Conservation (phyloP, 805 yeast genomes). For the Candida nitratophila region DNA sequence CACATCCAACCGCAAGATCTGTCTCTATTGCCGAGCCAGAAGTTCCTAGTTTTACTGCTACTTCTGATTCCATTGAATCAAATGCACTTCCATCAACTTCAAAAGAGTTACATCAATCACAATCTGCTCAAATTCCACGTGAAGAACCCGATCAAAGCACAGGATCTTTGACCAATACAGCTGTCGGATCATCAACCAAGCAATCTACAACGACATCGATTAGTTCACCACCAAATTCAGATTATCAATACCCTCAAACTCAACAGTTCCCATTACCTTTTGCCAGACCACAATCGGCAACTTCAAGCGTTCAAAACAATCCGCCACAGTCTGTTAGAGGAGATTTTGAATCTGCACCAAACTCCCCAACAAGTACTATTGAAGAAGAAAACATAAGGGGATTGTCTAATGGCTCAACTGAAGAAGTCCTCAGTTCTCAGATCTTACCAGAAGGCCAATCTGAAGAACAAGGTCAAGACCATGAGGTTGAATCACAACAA, state of each 20-base stretch:
- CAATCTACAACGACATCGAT: constrained; percentile 33
- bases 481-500: constrained; percentile 1
- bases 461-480: not conserved
- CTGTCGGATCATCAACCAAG: constrained; percentile 13
- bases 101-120: too few relatives aligned
- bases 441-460: constrained; percentile 22
- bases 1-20: too few relatives aligned
- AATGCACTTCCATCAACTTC: too few relatives aligned
- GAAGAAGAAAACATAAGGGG: constrained; percentile 24
- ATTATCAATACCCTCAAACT: constrained; percentile 33
- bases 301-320: constrained; percentile 88
- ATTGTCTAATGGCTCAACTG: constrained; percentile 8
- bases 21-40: too few relatives aligned
- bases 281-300: constrained; percentile 67
- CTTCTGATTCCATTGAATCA: too few relatives aligned
- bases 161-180: constrained; percentile 16
- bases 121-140: constrained; percentile 1
- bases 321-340: constrained; percentile 88
- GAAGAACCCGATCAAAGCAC: constrained; percentile 11
- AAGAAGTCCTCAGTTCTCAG: constrained; percentile 19
- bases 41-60: too few relatives aligned
- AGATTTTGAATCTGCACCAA: constrained; percentile 45
- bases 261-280: constrained; percentile 34
- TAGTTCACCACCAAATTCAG: constrained; percentile 42
- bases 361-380: constrained; percentile 29